Conservation (phyloP, 2,329 filamentous ascomycete genomes). For the Akanthomyces uredinophilus region DNA sequence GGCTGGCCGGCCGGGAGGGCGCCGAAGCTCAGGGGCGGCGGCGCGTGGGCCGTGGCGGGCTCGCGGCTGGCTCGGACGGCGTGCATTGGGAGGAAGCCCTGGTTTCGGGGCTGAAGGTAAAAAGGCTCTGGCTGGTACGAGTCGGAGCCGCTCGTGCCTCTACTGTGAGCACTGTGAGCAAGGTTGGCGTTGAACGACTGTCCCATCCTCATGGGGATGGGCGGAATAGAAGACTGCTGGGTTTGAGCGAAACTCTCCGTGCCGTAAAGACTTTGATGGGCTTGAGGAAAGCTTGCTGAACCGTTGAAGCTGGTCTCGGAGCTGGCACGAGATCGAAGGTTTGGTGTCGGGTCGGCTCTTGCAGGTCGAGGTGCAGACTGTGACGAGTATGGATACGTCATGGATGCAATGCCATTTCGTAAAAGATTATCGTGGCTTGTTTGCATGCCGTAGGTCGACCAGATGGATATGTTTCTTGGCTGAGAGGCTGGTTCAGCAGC, state of each 20-base stretch:
- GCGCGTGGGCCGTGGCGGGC: background rate
- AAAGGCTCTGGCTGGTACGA: background rate
- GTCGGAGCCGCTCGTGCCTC: background rate
- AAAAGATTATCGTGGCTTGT: no score
- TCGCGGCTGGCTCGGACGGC: background rate
- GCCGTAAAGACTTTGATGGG: background rate
- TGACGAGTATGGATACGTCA: background rate
- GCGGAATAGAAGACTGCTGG: background rate
- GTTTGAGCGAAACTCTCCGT: background rate
- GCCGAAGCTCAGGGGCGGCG: no score
- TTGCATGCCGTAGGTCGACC: background rate
- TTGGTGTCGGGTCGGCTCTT: background rate
- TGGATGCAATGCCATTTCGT: background rate
- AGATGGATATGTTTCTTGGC: background rate
- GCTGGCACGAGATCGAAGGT: background rate
- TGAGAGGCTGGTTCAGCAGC: background rate
- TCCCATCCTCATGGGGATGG: background rate
- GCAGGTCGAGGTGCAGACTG: background rate
- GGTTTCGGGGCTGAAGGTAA: background rate
- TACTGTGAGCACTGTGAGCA: no score
- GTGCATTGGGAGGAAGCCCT: constrained; percentile 4
- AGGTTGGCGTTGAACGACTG: background rate
- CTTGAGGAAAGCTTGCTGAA: background rate
- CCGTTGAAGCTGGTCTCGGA: background rate
- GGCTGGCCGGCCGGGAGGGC: no score